A percentile compares a stretch with the other conserved stretches of the same genome.
phyloP scores from a whole-genome alignment of 2,329 filamentous ascomycete species.

The Colletotrichum lindemuthianum region DNA sequence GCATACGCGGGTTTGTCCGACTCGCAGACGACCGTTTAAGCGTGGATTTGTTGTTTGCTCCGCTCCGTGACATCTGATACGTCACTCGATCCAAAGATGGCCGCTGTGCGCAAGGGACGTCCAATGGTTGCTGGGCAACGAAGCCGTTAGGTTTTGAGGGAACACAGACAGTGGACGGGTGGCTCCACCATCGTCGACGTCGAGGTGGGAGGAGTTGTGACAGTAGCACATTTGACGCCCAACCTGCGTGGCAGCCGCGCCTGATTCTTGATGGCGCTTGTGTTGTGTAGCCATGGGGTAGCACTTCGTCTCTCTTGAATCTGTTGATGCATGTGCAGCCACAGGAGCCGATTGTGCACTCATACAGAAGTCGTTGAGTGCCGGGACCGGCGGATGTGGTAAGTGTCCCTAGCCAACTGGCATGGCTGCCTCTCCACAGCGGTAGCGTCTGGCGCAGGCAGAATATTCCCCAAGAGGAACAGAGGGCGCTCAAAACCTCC shows the following conservation, averaged over 20 bases:
- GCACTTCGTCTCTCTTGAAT: background rate
- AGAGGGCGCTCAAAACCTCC: constrained; percentile 12
- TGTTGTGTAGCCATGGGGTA: constrained; percentile 9
- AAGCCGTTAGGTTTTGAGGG: constrained; percentile 4
- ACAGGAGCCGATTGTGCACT: no score
- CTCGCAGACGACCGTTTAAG: background rate
- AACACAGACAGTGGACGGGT: background rate
- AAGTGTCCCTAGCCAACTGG: background rate
- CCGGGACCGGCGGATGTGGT: constrained; percentile 8
- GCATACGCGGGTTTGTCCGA: background rate
- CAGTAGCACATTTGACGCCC: constrained; percentile 24
- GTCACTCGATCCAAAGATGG: constrained; percentile 29
- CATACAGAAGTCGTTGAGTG: background rate
- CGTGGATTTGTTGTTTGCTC: background rate
- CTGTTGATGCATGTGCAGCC: background rate
- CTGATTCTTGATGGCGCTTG: background rate
- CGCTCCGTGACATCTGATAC: constrained; percentile 30
- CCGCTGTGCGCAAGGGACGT: constrained; percentile 29
- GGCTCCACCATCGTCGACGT: background rate
- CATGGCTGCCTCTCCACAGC: background rate
- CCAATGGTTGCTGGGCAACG: constrained; percentile 37
- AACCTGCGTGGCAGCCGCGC: background rate
- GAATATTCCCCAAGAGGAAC: constrained; percentile 6
- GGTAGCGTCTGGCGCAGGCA: background rate
- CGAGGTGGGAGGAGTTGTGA: background rate